Conservation (phyloP, 148 eudicot species). For the Rhododendron ferrugineum region DNA sequence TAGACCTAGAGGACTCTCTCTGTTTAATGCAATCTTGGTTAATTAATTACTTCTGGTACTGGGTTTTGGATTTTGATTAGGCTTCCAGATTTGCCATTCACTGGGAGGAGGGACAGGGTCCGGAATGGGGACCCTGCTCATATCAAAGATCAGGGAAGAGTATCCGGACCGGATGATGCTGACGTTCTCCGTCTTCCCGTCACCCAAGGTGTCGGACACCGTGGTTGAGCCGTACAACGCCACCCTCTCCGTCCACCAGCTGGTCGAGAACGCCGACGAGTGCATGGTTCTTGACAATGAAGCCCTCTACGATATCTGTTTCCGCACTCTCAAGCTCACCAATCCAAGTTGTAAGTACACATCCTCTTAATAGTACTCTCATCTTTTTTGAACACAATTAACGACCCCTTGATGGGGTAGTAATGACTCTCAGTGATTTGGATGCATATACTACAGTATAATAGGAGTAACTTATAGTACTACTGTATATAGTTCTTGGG, state of each 20-base stretch:
- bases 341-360: slow-evolving; percentile 49
- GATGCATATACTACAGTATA: no score
- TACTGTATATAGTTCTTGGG: not conserved
- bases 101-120: slow-evolving; percentile 73
- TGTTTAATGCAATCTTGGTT: not conserved
- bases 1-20: not conserved
- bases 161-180: slow-evolving; percentile 44
- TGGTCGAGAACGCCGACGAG: slow-evolving; percentile 39
- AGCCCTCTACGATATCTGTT: slow-evolving; percentile 57
- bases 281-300: slow-evolving; percentile 44
- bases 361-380: not conserved
- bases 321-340: slow-evolving; percentile 65
- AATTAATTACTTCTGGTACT: not conserved
- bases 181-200: slow-evolving; percentile 51
- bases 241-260: slow-evolving; percentile 54
- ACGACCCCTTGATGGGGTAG: no score
- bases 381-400: not conserved
- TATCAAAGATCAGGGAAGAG: slow-evolving; percentile 41
- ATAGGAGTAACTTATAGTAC: no score
- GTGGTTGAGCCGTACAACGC: slow-evolving; percentile 74
- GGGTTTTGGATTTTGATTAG: slow-evolving; percentile 12
- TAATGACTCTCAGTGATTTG: not conserved
- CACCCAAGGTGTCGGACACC: slow-evolving; percentile 61
- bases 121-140: slow-evolving; percentile 59
- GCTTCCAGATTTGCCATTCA: slow-evolving; percentile 62